A percentile compares a stretch with the other conserved stretches of the same genome.
These are phyloP conservation scores for Asterophora parasitica DNA, from an alignment of 768 basidiomycete species.

Conservation along the genomic window DNA sequence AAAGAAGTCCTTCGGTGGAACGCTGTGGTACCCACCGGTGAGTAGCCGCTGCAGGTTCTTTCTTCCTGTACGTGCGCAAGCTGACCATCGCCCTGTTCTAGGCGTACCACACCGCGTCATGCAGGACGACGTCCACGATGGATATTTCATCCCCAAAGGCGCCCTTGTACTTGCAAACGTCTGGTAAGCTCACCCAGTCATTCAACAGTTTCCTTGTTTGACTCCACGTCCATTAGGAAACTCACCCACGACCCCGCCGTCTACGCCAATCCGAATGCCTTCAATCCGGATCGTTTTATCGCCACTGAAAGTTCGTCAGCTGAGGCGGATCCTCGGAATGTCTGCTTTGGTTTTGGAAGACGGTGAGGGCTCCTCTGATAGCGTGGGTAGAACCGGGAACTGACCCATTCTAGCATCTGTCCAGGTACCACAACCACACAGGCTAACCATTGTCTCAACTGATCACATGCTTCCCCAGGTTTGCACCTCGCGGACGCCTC, in stretches of 20 bases:
- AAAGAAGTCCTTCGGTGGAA: constrained; percentile 58
- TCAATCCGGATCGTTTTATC: constrained; percentile 60
- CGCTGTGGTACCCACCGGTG: constrained; percentile 41
- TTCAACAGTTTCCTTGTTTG: constrained; percentile 17
- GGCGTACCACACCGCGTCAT: constrained; percentile 51
- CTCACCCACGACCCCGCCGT: constrained; percentile 50
- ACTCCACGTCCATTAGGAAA: constrained; percentile 27
- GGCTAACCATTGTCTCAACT: constrained; percentile 1
- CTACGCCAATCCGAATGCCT: constrained; percentile 50
- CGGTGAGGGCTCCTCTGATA: constrained; percentile 32
- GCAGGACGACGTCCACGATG: constrained; percentile 60
- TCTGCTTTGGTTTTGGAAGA: constrained; percentile 71
- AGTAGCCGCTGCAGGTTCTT: constrained; percentile 7
- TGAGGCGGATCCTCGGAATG: constrained; percentile 52
- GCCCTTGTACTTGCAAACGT: constrained; percentile 49
- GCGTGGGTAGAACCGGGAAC: constrained; percentile 5
- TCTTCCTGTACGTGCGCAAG: constrained; percentile 8
- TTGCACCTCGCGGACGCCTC: constrained; percentile 51
- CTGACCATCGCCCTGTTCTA: constrained; percentile 15
- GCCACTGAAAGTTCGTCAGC: constrained; percentile 34
- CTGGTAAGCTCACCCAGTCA: constrained; percentile 28
- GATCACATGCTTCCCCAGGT: constrained; percentile 27
- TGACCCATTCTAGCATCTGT: constrained; percentile 32
- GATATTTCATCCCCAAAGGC: constrained; percentile 59
- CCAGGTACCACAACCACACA: constrained; percentile 31